A percentile compares a stretch with the other conserved stretches of the same genome.
Evolutionary conservation across 1,139 yeast genomes (phyloP).

Genomic region (Hyphopichia khmerensis): DNA sequence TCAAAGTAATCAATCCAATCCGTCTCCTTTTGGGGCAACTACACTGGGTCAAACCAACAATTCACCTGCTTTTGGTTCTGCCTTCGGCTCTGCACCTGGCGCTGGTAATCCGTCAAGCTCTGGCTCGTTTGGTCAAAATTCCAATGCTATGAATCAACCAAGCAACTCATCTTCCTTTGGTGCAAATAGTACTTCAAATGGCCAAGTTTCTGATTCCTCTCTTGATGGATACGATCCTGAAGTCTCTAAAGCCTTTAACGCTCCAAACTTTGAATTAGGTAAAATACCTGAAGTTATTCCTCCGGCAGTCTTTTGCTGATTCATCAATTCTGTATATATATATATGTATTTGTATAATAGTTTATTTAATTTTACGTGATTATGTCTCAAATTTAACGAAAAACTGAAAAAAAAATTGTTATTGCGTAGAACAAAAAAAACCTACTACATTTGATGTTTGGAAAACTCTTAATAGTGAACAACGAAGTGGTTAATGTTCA

Average conservation of each 20-base stretch:
- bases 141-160: conserved; percentile 3
- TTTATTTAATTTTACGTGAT: neutral
- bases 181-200: neutral
- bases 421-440: neutral
- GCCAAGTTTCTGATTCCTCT: conserved; percentile 1
- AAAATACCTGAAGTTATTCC: conserved; percentile 80
- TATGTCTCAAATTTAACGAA: neutral
- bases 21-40: conserved; percentile 1
- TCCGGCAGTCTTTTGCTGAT: conserved; percentile 40
- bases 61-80: conserved; percentile 9
- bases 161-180: neutral
- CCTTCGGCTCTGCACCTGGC: neutral
- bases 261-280: conserved; percentile 57
- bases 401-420: neutral
- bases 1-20: conserved; percentile 3
- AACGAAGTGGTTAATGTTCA: too few relatives aligned
- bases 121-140: conserved; percentile 1
- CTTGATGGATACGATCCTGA: conserved; percentile 23
- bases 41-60: neutral
- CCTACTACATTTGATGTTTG: too few relatives aligned
- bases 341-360: neutral
- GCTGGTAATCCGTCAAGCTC: neutral
- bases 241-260: conserved; percentile 50
- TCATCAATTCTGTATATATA: neutral
- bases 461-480: too few relatives aligned